Conservation (phyloP, 352 stramenopile genomes). For the Globisporangium solare region DNA sequence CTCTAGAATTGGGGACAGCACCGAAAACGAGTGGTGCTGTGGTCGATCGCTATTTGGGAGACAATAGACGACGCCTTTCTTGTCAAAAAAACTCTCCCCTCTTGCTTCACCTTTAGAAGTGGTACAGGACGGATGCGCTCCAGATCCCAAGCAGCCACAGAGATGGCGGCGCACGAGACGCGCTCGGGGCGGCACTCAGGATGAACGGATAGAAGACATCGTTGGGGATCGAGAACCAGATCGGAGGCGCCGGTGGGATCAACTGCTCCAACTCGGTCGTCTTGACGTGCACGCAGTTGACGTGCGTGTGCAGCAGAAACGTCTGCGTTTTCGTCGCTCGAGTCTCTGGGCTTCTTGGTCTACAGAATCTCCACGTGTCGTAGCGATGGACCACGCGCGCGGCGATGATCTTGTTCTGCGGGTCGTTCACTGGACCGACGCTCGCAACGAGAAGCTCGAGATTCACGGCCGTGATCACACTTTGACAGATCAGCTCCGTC, state of each 20-base stretch:
- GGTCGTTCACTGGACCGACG: constrained; percentile 22
- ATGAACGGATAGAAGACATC: constrained; percentile 53
- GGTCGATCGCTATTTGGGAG: no score
- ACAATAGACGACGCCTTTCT: no score
- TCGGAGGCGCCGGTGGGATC: constrained; percentile 28
- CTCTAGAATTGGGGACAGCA: no score
- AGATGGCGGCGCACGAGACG: not conserved
- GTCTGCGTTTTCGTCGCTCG: constrained; percentile 12
- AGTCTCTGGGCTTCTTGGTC: not conserved
- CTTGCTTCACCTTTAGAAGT: not conserved
- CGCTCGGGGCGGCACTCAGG: constrained; percentile 12
- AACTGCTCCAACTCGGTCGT: constrained; percentile 21
- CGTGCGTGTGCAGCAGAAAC: constrained; percentile 27
- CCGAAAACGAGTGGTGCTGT: no score
- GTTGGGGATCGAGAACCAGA: constrained; percentile 53
- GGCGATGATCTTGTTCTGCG: constrained; percentile 42
- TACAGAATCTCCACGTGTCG: constrained; percentile 35
- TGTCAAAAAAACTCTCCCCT: no score
- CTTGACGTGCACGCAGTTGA: constrained; percentile 27
- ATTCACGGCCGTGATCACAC: constrained; percentile 23
- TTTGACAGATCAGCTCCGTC: constrained; percentile 24
- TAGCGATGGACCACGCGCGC: constrained; percentile 26
- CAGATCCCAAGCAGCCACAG: constrained; percentile 1
- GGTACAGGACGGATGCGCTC: not conserved
- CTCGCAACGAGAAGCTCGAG: constrained; percentile 39